phyloP scores from a whole-genome alignment of 139 green algal species.

The Volvox africanus region DNA sequence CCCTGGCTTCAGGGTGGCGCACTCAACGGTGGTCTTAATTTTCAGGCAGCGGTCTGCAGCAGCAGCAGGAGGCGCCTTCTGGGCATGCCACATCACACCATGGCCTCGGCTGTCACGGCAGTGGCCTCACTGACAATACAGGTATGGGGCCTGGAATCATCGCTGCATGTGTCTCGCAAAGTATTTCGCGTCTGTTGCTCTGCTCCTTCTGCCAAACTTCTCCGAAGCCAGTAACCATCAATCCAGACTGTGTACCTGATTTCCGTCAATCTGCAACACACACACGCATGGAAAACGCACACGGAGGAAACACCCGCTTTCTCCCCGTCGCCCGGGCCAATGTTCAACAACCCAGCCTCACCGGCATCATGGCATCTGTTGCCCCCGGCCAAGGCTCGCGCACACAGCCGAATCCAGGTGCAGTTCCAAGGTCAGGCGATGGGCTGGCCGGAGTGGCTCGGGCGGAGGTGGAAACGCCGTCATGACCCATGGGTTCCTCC shows the following conservation, averaged over 20 bases:
- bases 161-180: too few species aligned
- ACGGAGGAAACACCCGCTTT: too few species aligned
- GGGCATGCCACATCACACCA: too few species aligned
- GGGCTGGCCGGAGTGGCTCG: not conserved
- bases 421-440: too few species aligned
- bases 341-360: slow-evolving; percentile 63
- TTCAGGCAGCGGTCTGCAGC: not conserved
- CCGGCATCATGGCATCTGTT: slow-evolving; percentile 71
- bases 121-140: not conserved
- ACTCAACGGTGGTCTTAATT: not conserved
- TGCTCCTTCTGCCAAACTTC: too few species aligned
- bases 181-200: too few species aligned
- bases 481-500: not conserved
- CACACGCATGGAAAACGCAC: too few species aligned
- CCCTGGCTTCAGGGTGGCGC: slow-evolving; percentile 12
- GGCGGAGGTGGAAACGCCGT: not conserved
- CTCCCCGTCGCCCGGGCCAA: slow-evolving; percentile 46
- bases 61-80: not conserved
- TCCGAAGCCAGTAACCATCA: too few species aligned
- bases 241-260: too few species aligned
- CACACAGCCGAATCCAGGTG: not conserved
- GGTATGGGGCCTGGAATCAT: not conserved
- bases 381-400: slow-evolving; percentile 44
- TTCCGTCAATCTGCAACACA: too few species aligned
- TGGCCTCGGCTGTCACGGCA: too few species aligned